phyloP scores from a whole-genome alignment of 1,284 basidiomycete genomes.

The Chalciporus sp. region DNA sequence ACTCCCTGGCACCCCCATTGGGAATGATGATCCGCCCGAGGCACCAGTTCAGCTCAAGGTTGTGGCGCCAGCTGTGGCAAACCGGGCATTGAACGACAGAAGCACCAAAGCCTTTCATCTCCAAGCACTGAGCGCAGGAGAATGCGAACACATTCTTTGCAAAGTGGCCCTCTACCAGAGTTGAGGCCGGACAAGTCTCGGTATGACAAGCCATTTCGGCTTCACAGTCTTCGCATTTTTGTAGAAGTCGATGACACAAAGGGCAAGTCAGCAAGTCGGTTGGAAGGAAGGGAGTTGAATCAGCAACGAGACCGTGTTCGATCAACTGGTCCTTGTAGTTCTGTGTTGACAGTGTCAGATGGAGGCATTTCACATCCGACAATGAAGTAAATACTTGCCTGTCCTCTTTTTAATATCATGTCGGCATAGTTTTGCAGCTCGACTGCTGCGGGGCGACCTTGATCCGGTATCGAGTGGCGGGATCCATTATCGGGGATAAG shows the following conservation, averaged over 20 bases:
- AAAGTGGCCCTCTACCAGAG: slow-evolving; percentile 3
- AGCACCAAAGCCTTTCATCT: background rate
- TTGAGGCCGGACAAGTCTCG: background rate
- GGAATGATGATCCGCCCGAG: background rate
- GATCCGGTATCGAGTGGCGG: too few species aligned
- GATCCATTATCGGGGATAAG: too few species aligned
- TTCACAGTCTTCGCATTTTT: slow-evolving; percentile 20
- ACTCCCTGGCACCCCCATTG: background rate
- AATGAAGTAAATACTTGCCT: too few species aligned
- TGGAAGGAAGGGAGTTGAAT: slow-evolving; percentile 7
- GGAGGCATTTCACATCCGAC: too few species aligned
- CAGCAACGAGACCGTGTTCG: background rate
- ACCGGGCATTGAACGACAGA: background rate
- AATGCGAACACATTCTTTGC: slow-evolving; percentile 2
- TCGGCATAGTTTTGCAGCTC: too few species aligned
- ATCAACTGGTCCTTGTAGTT: slow-evolving; percentile 18
- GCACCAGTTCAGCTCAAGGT: background rate
- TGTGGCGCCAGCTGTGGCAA: too few species aligned
- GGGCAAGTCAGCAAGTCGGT: slow-evolving; percentile 25
- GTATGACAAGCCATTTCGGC: slow-evolving; percentile 10
- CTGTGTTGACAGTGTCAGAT: slow-evolving; percentile 10
- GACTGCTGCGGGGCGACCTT: too few species aligned
- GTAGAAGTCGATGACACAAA: slow-evolving; percentile 6
- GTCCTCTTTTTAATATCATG: too few species aligned
- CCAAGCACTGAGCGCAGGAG: slow-evolving; percentile 15